These are phyloP conservation scores for Taxillus chinensis DNA, from an alignment of 164 flowering plant genomes.

Conservation along the genomic window DNA sequence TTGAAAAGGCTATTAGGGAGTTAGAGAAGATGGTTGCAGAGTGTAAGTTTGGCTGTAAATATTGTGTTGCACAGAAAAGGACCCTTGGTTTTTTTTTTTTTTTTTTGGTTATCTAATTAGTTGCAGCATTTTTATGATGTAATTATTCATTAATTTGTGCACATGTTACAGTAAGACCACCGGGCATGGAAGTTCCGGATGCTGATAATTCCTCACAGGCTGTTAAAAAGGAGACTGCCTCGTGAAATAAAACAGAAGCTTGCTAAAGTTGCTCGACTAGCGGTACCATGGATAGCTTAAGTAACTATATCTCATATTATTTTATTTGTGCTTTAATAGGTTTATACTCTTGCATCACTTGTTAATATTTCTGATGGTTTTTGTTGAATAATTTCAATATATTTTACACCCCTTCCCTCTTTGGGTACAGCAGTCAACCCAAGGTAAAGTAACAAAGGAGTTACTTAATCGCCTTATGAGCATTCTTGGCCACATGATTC, in stretches of 20 bases:
- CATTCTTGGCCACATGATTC: conserved; percentile 81
- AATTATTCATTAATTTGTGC: conserved; percentile 3
- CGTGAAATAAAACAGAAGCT: conserved; percentile 87
- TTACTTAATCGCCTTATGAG: conserved; percentile 72
- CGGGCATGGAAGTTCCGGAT: conserved; percentile 56
- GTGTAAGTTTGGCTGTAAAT: conserved; percentile 36
- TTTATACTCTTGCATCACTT: neutral
- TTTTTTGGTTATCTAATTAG: neutral
- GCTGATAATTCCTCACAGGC: conserved; percentile 64
- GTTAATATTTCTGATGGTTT: neutral
- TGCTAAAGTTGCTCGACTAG: conserved; percentile 95
- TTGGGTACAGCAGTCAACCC: conserved; percentile 57
- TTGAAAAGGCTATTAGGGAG: conserved; percentile 86
- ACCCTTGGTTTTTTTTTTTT: neutral
- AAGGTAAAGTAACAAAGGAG: conserved; percentile 80
- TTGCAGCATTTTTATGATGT: conserved; percentile 2
- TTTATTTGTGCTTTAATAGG: neutral
- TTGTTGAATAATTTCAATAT: neutral
- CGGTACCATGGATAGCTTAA: conserved; percentile 40
- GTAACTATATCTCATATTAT: neutral
- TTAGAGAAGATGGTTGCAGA: conserved; percentile 80
- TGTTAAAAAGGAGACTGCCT: conserved; percentile 85
- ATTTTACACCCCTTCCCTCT: conserved; percentile 4
- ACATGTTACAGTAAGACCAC: conserved; percentile 64
- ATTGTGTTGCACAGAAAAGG: neutral